A percentile compares a stretch with the other conserved stretches of the same genome.
These are phyloP conservation scores for Leccinum laetum DNA, from an alignment of 1,284 basidiomycete genomes.

Conservation along the genomic window DNA sequence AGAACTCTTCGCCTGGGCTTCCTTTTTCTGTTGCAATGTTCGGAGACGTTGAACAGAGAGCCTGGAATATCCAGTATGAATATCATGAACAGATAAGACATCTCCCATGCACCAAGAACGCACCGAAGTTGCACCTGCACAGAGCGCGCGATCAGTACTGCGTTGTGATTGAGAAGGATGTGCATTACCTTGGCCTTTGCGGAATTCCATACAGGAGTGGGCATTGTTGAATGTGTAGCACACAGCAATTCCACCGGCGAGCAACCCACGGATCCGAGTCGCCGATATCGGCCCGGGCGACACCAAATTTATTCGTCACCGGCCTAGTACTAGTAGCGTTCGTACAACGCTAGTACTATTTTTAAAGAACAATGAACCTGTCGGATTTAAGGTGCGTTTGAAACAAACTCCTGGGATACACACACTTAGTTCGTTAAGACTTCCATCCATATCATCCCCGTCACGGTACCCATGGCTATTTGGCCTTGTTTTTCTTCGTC, in stretches of 20 bases:
- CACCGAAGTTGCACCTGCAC: constrained; percentile 69
- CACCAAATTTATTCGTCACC: not conserved
- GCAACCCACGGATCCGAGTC: constrained; percentile 11
- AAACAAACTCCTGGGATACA: not conserved
- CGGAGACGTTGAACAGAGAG: constrained; percentile 90
- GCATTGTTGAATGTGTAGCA: constrained; percentile 38
- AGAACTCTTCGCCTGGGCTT: constrained; percentile 85
- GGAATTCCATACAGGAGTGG: constrained; percentile 56
- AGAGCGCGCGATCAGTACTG: constrained; percentile 11
- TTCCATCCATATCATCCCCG: too few species aligned
- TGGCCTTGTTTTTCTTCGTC: too few species aligned
- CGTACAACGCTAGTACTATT: not conserved
- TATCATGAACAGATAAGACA: constrained; percentile 1
- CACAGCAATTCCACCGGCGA: constrained; percentile 8
- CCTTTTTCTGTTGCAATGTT: constrained; percentile 92
- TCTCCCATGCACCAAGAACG: constrained; percentile 6
- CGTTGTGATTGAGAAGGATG: not conserved
- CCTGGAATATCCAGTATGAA: constrained; percentile 39
- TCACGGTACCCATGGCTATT: too few species aligned
- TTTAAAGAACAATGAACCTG: not conserved
- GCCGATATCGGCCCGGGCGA: constrained; percentile 1
- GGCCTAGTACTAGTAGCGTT: not conserved
- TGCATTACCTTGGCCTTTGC: constrained; percentile 66
- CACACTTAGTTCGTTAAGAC: too few species aligned
- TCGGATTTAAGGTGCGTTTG: not conserved